Evolutionary conservation across 225 moss, liverwort and hornwort species (phyloP), one percentile per base, ranked within the genome.

Genomic region (Pseudoscleropodium purum): DNA sequence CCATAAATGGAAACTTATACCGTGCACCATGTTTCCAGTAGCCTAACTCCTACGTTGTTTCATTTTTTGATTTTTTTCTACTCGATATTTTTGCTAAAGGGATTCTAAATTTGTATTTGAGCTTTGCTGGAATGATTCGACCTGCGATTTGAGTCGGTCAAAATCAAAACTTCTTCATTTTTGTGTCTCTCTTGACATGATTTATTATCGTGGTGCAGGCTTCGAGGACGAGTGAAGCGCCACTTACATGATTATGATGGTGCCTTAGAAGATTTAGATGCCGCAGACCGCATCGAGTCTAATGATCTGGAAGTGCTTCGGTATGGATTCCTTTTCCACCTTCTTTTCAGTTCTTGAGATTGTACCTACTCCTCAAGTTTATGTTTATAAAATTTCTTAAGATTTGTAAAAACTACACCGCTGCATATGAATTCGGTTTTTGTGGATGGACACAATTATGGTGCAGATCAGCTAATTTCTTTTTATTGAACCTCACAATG

Each of bases 141-240:
- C 24, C 33, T 62, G 45, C 16, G 26, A 37, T 16, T 56, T 45
- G 16, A 84, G 19, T 3, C 52, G n/a, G 6, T 43, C 20, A 24
- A 31, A 31, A 27, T 30, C 70, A 51, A 37, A 30, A 6, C 16
- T 25, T 39, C 59, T 79, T 29, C 39, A 59, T 39, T 79, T 57
- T 27, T 79, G 26, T 57, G 57, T 33, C 14, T 47, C 43, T 64
- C 63, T 51, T 18, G 63, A 65, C 54, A 27, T n/a, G n/a, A 51
- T 69, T 31, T 47, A 11, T 27, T 79, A 11, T 30, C 75, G 52
- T 57, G 69, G 17, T 91, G 84, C 91, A 95, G 94, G 61, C 93
- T 95, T 86, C 91, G 94, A 78, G 94, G 94, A 61, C 88, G 92
- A 84, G 92, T 93, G 29, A 95, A 95, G 90, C 93, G 93, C n/a